Conservation (phyloP, 1,139 yeast genomes). For the Wickerhamomyces sp. region DNA sequence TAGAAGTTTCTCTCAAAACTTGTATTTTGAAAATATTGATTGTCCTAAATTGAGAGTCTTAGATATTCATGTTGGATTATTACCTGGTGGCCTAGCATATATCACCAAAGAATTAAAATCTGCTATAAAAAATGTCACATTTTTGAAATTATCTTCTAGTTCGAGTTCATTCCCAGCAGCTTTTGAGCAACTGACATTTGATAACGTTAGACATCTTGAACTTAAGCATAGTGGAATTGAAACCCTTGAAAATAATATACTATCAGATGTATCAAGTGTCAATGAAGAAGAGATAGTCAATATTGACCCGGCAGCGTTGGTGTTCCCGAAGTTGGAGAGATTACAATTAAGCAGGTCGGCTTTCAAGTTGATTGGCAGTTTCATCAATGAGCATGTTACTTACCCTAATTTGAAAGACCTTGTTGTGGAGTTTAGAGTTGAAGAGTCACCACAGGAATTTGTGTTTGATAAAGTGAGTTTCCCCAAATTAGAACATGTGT, state of each 20-base stretch:
- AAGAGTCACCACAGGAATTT: slow-evolving; percentile 5
- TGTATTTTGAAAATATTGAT: slow-evolving; percentile 10
- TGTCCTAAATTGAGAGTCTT: slow-evolving; percentile 8
- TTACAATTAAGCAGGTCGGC: slow-evolving; percentile 6
- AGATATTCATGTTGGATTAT: slow-evolving; percentile 11
- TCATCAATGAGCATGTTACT: slow-evolving; percentile 2
- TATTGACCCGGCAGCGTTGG: slow-evolving; percentile 1
- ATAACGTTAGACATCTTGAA: slow-evolving; percentile 2
- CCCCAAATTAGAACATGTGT: slow-evolving; percentile 9
- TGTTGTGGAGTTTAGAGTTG: slow-evolving; percentile 4
- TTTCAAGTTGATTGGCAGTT: slow-evolving; percentile 9
- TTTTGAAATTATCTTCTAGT: slow-evolving; percentile 7
- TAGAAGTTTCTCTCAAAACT: slow-evolving; percentile 12
- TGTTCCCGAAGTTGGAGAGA: slow-evolving; percentile 3
- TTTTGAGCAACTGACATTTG: slow-evolving; percentile 8
- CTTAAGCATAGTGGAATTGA: slow-evolving; percentile 13
- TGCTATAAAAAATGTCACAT: slow-evolving; percentile 3
- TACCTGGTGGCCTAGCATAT: slow-evolving; percentile 13
- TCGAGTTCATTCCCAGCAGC: slow-evolving; percentile 11
- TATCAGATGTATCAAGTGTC: slow-evolving; percentile 1
- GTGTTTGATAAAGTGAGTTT: slow-evolving; percentile 6
- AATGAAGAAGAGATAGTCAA: neutral
- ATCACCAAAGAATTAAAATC: slow-evolving; percentile 5
- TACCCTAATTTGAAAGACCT: slow-evolving; percentile 4
- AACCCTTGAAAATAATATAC: slow-evolving; percentile 9